Base-by-base conservation (phyloP, 805 yeast species). In the Blastobotrys terrestris region DNA sequence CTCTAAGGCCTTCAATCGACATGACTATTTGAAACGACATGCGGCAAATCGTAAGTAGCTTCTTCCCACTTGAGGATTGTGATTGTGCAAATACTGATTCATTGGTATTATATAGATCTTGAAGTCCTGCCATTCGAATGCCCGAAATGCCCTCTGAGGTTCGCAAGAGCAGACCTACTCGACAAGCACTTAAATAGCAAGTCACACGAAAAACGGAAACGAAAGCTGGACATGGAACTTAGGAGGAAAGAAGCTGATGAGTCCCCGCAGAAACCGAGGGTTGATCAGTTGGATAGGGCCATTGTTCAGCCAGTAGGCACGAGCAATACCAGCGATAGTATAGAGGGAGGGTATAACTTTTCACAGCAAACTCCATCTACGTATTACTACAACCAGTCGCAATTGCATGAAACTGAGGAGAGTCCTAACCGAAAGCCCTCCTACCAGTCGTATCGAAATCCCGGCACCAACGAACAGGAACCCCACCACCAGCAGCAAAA, bases 21-120 rank as follows among this genome's bases (percentile, higher is more conserved):
- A 68, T 3, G 72, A 68, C 53, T 68, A 68, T 49, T 57, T 68
- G 21, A 70, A 65, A 49, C 55, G 72, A 5, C 72, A 69, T 52
- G 63, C 71, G 14, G 67, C 67, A 13, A 68, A 68, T 53, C 72
- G 67, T 52, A 26, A 20, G 48, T 41, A 41, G n/a, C 20, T 26
- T 45, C 8, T 7, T 5, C 6, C 5, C 43, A 40, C n/a, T n/a
- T n/a, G n/a, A n/a, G n/a, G n/a, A n/a, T n/a, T n/a, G n/a, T n/a
- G n/a, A n/a, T n/a, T n/a, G n/a, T n/a, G n/a, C n/a, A n/a, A n/a
- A n/a, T n/a, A n/a, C n/a, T n/a, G n/a, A n/a, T n/a, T n/a, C n/a
- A n/a, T n/a, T n/a, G n/a, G n/a, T n/a, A n/a, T n/a, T n/a, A n/a
- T n/a, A n/a, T 11, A 49, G 53, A 61, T 44, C 59, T 58, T 42